phyloP scores from a whole-genome alignment of 1,284 basidiomycete genomes.

The Hymenochaete sp. region DNA sequence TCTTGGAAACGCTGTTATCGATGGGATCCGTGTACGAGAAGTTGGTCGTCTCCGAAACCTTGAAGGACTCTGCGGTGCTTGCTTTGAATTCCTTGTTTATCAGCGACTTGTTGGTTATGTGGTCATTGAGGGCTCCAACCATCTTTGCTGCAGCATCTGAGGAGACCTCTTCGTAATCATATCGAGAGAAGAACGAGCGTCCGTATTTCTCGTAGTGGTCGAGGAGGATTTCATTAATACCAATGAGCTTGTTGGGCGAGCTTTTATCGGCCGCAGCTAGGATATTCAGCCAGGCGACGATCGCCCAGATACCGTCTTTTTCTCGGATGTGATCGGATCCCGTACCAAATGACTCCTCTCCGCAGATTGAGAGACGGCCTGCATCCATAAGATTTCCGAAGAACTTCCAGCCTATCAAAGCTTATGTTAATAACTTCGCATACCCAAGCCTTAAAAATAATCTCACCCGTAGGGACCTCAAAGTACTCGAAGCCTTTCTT shows the following conservation, averaged over 20 bases:
- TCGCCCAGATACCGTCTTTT: conserved; percentile 98
- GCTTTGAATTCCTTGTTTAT: conserved; percentile 60
- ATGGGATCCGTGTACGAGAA: conserved; percentile 98
- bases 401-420: conserved; percentile 87
- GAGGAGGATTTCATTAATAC: conserved; percentile 84
- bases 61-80: conserved; percentile 61
- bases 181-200: conserved; percentile 96
- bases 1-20: conserved; percentile 86
- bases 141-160: conserved; percentile 84
- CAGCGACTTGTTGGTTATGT: conserved; percentile 62
- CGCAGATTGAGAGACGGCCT: conserved; percentile 92
- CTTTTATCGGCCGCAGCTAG: conserved; percentile 87
- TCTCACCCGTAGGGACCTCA: conserved; percentile 89
- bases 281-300: conserved; percentile 97
- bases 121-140: conserved; percentile 69
- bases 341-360: conserved; percentile 99
- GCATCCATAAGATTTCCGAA: conserved; percentile 99
- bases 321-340: conserved; percentile 99
- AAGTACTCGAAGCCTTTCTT: conserved; percentile 91
- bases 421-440: no score
- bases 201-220: conserved; percentile 91
- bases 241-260: conserved; percentile 63
- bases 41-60: conserved; percentile 72
- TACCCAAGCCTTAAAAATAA: background rate
- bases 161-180: conserved; percentile 98